A percentile compares a stretch with the other conserved stretches of the same genome.
These are phyloP conservation scores for Orbilia javanica DNA, from an alignment of 2,329 filamentous ascomycete species.

Conservation along the genomic window DNA sequence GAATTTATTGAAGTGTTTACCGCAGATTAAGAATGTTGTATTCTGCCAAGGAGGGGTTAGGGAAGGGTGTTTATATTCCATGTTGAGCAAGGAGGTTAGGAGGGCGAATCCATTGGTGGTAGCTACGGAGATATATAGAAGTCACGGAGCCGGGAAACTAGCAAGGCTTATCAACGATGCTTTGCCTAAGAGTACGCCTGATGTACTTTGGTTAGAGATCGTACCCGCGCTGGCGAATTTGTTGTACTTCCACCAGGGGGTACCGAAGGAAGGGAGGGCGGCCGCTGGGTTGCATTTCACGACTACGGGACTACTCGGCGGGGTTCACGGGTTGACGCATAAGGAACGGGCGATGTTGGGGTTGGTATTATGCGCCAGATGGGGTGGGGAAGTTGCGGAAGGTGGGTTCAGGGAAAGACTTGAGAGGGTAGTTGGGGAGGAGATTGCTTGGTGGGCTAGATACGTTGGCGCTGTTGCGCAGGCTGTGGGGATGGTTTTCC, in stretches of 20 bases:
- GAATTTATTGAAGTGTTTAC: slow-evolving; percentile 77
- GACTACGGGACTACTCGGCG: slow-evolving; percentile 75
- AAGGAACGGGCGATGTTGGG: slow-evolving; percentile 77
- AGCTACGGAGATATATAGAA: slow-evolving; percentile 71
- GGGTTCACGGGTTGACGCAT: slow-evolving; percentile 80
- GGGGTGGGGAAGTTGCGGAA: slow-evolving; percentile 76
- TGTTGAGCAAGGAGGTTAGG: slow-evolving; percentile 72
- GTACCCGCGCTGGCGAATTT: slow-evolving; percentile 73
- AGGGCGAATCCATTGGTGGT: slow-evolving; percentile 76
- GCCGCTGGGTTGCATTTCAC: slow-evolving; percentile 79
- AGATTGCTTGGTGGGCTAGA: slow-evolving; percentile 75
- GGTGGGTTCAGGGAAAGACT: slow-evolving; percentile 70
- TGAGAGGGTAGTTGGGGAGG: slow-evolving; percentile 69
- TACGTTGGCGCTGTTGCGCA: slow-evolving; percentile 74
- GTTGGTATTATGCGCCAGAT: slow-evolving; percentile 78
- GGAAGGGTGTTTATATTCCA: slow-evolving; percentile 83
- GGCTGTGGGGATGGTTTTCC: slow-evolving; percentile 73
- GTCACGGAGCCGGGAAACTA: slow-evolving; percentile 67
- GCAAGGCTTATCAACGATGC: slow-evolving; percentile 68
- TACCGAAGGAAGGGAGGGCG: slow-evolving; percentile 72
- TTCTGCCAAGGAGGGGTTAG: slow-evolving; percentile 91
- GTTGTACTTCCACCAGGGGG: slow-evolving; percentile 70
- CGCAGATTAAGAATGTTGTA: slow-evolving; percentile 77
- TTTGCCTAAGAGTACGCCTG: slow-evolving; percentile 66
- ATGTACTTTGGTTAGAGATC: slow-evolving; percentile 67